Evolutionary conservation across 768 basidiomycete genomes (phyloP), one percentile per base, ranked within the genome.

Genomic region (Leccinum disarticulatum): DNA sequence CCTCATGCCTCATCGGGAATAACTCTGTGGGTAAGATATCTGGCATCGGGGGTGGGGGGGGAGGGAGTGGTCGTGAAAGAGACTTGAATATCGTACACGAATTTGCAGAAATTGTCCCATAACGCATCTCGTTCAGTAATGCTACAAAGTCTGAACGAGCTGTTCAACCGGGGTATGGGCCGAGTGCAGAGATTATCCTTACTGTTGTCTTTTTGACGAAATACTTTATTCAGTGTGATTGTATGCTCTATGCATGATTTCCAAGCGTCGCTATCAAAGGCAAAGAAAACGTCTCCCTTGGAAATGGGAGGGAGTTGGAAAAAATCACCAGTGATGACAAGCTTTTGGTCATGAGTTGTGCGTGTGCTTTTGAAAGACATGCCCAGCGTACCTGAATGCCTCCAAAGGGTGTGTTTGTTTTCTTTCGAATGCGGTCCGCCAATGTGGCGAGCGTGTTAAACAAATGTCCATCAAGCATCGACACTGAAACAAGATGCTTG

Each of bases 61-160:
- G 70, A 2, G 65, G 64, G 22, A 73, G 63, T 60, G 53, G 65
- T 31, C 64, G 74, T 0, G 78, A 73, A 6, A 89, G 78, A 4
- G 72, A 67, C 33, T 74, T 74, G 75, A 88, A 88, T 28, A 74
- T 77, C 15, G 57, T 59, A 35, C 82, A 79, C 1, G 84, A 82
- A 1, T 74, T 68, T 0, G 71, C 61, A 0, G 81, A 79, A 28
- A 89, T 77, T 4, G 66, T 70, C 0, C 90, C 90, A 50, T 81
- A 82, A 28, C 90, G 83, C 74, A 90, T 83, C 70, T 88, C 83
- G 69, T 91, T 91, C n/a, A 93, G 73, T 70, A 90, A 82, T 55
- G 84, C 79, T 61, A 91, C 80, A 64, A 92, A 88, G 30, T 77
- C 87, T 89, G 62, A 25, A 35, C 19, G 22, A 27, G 19, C 30